Evolutionary conservation across 2,329 filamentous ascomycete species (phyloP).

Genomic region (Xylariomycetidae sp.): DNA sequence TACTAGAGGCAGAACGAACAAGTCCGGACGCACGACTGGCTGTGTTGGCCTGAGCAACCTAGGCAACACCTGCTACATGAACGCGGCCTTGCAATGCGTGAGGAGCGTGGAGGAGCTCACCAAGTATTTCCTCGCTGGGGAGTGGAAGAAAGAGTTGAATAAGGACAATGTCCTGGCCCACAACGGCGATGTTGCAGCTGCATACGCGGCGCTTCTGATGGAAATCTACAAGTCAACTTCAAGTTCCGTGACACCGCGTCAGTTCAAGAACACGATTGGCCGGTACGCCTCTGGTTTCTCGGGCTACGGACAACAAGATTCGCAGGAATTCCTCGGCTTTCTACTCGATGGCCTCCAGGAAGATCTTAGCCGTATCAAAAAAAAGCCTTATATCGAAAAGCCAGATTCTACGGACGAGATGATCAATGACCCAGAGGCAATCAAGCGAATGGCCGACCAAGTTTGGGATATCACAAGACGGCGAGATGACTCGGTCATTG

Average conservation of each 20-base stretch:
- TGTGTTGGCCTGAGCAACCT: constrained; percentile 82
- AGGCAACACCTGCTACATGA: constrained; percentile 99
- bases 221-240: constrained; percentile 67
- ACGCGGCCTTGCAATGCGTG: constrained; percentile 91
- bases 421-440: constrained; percentile 73
- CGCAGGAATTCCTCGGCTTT: constrained; percentile 94
- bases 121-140: constrained; percentile 75
- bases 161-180: constrained; percentile 78
- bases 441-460: constrained; percentile 77
- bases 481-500: constrained; percentile 90
- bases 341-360: constrained; percentile 91
- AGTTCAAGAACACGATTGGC: constrained; percentile 79
- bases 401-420: constrained; percentile 97
- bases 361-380: constrained; percentile 85
- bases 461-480: constrained; percentile 90
- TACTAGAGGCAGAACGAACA: constrained; percentile 66
- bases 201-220: constrained; percentile 70
- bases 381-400: constrained; percentile 97
- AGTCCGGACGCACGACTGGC: constrained; percentile 64
- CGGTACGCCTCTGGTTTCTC: constrained; percentile 80
- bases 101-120: constrained; percentile 90
- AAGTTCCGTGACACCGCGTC: constrained; percentile 67
- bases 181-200: constrained; percentile 76
- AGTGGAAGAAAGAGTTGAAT: constrained; percentile 78
- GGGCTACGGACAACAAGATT: constrained; percentile 93